These are phyloP conservation scores for Eucalyptus tenuipes DNA, from an alignment of 345 rosid species.

Conservation along the genomic window DNA sequence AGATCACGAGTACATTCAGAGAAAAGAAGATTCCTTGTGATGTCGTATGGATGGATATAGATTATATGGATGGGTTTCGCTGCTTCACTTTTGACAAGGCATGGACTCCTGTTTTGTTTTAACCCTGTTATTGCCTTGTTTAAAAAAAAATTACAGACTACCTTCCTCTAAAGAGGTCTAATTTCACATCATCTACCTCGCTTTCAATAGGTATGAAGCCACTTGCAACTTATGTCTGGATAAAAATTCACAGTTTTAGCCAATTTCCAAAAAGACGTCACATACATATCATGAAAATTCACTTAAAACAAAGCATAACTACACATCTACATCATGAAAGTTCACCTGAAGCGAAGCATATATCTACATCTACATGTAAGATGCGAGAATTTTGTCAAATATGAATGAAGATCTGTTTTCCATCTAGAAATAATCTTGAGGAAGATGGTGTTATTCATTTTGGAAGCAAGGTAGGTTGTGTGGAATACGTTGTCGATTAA, in stretches of 20 bases:
- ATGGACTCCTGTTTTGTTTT: background rate
- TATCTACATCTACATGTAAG: background rate
- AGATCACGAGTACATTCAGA: constrained; percentile 67
- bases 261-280: background rate
- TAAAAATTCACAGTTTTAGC: background rate
- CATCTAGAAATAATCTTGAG: background rate
- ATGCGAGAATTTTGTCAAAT: background rate
- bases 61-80: constrained; percentile 95
- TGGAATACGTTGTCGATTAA: background rate
- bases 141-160: background rate
- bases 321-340: background rate
- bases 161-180: background rate
- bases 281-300: background rate
- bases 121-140: background rate
- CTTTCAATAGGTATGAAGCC: background rate
- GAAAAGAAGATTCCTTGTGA: constrained; percentile 83
- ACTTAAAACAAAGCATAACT: background rate
- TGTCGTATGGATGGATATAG: constrained; percentile 98
- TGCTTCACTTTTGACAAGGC: constrained; percentile 94
- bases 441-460: background rate
- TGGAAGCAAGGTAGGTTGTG: background rate
- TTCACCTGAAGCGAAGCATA: background rate
- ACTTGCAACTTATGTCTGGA: background rate
- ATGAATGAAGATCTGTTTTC: background rate
- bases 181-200: background rate